Base-by-base conservation (phyloP, 192 early-diverging fungal species). In the Piromyces finnis region DNA sequence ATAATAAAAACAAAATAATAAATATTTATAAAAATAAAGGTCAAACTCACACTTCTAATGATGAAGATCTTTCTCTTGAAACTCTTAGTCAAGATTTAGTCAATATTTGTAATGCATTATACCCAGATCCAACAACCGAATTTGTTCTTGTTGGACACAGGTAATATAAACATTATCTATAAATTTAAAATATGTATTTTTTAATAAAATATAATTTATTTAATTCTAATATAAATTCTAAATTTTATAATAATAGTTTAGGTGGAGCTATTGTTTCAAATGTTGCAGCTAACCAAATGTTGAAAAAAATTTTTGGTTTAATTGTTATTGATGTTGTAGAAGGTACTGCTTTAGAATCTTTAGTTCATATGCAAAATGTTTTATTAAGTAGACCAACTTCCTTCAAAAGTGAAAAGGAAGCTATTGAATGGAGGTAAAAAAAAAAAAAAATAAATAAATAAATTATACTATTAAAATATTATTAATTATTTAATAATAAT, bases 291-390 rank as follows among this genome's bases (percentile, higher is more conserved):
- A 86, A 87, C 29, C 81, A 82, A 59, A 79, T 84, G 82, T 80
- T 93, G 13, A 68, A 82, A 26, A 86, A 87, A 29, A 79, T 94
- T 0, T 78, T 87, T 15, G 93, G 94, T 2, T 84, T 95, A 15
- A 88, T 89, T 7, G 89, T 94, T 0, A 81, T 95, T 22, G 94
- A 95, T 83, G 92, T 95, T 36, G 93, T 94, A 35, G 94, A 95
- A 84, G 94, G 94, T 85, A 81, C 14, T 13, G 90, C 90, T 13
- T 83, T 90, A 79, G 90, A 91, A 79, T 86, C 90, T 41, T 68
- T 91, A 39, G 78, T 85, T 3, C 82, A 83, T 77, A 88, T 91
- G 86, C 78, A 82, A 27, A 82, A 80, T 29, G 87, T 86, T 78
- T 80, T 90, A 28, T 84, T 85, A 29, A 82, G 83, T 17, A 79